Evolutionary conservation across 345 rosid species (phyloP).

Genomic region (Angophora floribunda): DNA sequence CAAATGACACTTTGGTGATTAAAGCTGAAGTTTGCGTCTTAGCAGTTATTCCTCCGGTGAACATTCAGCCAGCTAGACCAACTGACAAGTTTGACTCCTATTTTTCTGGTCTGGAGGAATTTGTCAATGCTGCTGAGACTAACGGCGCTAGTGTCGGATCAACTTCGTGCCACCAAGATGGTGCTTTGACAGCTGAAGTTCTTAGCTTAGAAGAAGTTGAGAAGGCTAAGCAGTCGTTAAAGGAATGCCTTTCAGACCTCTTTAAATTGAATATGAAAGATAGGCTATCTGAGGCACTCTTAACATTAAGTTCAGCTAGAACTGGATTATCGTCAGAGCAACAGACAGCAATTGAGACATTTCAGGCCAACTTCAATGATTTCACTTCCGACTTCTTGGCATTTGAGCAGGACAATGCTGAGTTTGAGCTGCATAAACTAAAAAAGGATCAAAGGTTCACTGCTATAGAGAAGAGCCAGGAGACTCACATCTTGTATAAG

Average conservation of each 20-base stretch:
- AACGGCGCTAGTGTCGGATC: background rate
- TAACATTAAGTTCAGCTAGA: background rate
- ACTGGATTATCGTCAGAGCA: background rate
- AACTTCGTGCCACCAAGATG: background rate
- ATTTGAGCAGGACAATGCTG: background rate
- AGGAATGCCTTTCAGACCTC: slow-evolving; percentile 1
- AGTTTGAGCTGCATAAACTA: background rate
- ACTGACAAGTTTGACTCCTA: no score
- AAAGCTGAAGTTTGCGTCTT: background rate
- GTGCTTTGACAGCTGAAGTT: background rate
- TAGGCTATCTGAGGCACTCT: background rate
- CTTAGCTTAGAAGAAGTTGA: slow-evolving; percentile 1
- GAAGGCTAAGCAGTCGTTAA: background rate
- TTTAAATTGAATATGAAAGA: slow-evolving; percentile 3
- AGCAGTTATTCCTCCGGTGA: background rate
- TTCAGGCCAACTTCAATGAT: background rate
- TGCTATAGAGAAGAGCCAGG: background rate
- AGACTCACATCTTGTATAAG: background rate
- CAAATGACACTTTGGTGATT: background rate
- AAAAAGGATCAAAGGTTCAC: background rate
- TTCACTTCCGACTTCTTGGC: background rate
- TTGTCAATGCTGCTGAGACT: background rate
- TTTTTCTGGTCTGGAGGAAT: no score
- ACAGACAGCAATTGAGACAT: background rate
- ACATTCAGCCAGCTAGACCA: no score